Percentiles rank a stretch among this genome's conserved stretches.
Evolutionary conservation across 495 filamentous ascomycete genomes (phyloP).

Genomic region (Penicillium lagena): DNA sequence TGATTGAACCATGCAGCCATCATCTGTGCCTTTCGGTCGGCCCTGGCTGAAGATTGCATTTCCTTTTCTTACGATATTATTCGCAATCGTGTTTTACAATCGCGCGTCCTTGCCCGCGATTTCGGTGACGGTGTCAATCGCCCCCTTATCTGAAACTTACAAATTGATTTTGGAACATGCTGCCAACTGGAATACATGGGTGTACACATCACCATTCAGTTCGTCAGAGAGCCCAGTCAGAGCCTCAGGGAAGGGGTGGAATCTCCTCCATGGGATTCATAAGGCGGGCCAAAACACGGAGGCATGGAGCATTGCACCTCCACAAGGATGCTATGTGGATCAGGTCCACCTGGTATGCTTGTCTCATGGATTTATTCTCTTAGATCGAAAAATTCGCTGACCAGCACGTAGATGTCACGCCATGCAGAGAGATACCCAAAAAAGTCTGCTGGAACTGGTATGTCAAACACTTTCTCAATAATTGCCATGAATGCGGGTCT

Average conservation of each 20-base stretch:
- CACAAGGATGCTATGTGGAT: slow-evolving; percentile 43
- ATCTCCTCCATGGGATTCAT: slow-evolving; percentile 51
- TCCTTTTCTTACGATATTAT: background rate
- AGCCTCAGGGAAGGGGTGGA: slow-evolving; percentile 30
- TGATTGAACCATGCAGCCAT: too few relatives aligned
- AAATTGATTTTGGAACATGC: slow-evolving; percentile 4
- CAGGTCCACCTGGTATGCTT: slow-evolving; percentile 53
- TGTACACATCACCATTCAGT: slow-evolving; percentile 1
- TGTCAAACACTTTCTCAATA: slow-evolving; percentile 12
- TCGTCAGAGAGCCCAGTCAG: too few relatives aligned
- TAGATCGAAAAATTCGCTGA: too few relatives aligned
- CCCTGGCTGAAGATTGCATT: background rate
- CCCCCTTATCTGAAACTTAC: background rate
- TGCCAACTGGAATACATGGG: slow-evolving; percentile 20
- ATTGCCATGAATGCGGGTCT: background rate
- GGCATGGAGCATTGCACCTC: slow-evolving; percentile 31
- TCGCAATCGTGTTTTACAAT: background rate
- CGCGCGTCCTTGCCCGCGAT: background rate
- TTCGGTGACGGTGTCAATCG: background rate
- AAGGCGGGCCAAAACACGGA: slow-evolving; percentile 36
- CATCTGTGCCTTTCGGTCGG: background rate
- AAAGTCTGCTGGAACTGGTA: slow-evolving; percentile 42
- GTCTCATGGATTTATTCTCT: background rate
- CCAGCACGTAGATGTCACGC: slow-evolving; percentile 42
- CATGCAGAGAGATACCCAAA: slow-evolving; percentile 57